A percentile compares a stretch with the other conserved stretches of the same genome.
phyloP scores from a whole-genome alignment of 2,329 filamentous ascomycete species.

The Sclerotinia trifoliorum region DNA sequence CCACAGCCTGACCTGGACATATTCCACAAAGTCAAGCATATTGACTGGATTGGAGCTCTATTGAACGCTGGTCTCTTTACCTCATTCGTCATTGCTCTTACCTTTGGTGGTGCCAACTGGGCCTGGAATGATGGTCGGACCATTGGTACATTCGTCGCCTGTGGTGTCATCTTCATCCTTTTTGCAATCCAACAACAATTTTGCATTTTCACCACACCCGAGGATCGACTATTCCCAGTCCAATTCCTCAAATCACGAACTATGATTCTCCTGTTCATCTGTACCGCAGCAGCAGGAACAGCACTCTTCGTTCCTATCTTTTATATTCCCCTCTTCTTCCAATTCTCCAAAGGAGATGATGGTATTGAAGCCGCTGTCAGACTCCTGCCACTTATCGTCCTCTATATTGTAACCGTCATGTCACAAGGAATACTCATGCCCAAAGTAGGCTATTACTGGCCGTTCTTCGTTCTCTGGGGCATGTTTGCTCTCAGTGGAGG shows the following conservation, averaged over 20 bases:
- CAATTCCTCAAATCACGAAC: conserved; percentile 40
- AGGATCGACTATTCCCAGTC: conserved; percentile 28
- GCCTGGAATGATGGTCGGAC: conserved; percentile 22
- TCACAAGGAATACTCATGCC: conserved; percentile 43
- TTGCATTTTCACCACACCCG: conserved; percentile 29
- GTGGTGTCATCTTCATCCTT: conserved; percentile 39
- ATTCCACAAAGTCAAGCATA: conserved; percentile 19
- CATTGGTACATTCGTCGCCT: conserved; percentile 44
- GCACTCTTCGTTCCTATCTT: conserved; percentile 45
- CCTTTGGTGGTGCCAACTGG: conserved; percentile 20
- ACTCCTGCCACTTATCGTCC: conserved; percentile 43
- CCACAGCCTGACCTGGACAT: conserved; percentile 6
- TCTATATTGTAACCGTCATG: conserved; percentile 43
- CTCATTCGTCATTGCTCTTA: conserved; percentile 20
- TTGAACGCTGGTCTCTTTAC: conserved; percentile 28
- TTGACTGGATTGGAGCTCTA: conserved; percentile 41
- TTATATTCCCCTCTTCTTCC: conserved; percentile 51
- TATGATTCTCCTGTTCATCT: conserved; percentile 28
- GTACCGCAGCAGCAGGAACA: conserved; percentile 40
- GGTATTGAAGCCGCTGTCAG: conserved; percentile 41
- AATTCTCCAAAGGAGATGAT: conserved; percentile 43
- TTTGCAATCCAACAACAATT: conserved; percentile 28
- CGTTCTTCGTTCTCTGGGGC: conserved; percentile 19
- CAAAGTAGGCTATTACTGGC: conserved; percentile 37
- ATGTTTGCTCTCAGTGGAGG: conserved; percentile 32